These are phyloP conservation scores for Alternaria sp. DNA, from an alignment of 2,329 filamentous ascomycete species.

Conservation along the genomic window DNA sequence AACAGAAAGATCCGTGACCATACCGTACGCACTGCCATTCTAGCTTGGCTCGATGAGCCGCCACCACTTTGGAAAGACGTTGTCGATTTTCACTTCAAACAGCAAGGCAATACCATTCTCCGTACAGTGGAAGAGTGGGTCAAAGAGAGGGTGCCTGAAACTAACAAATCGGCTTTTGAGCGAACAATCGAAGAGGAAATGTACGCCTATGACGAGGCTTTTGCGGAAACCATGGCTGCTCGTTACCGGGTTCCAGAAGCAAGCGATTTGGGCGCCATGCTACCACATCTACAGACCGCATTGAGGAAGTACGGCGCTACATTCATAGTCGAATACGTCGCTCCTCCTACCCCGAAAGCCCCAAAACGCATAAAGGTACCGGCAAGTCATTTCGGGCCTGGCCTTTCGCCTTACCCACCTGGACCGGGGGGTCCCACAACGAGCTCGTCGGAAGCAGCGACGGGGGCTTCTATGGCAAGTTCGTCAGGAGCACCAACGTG, in stretches of 20 bases:
- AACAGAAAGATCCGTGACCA: constrained; percentile 32
- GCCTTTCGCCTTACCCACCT: not conserved
- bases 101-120: constrained; percentile 31
- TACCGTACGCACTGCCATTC: constrained; percentile 42
- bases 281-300: constrained; percentile 6
- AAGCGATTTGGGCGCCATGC: not conserved
- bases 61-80: constrained; percentile 33
- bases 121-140: constrained; percentile 30
- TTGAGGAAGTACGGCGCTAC: constrained; percentile 8
- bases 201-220: not conserved
- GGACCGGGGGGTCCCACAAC: too few relatives aligned
- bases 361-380: not conserved
- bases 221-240: not conserved
- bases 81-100: constrained; percentile 31
- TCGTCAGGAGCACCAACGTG: not conserved
- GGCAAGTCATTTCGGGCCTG: not conserved
- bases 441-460: not conserved
- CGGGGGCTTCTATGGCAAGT: not conserved
- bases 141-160: not conserved
- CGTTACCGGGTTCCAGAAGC: not conserved
- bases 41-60: constrained; percentile 39
- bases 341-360: not conserved
- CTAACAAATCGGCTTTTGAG: not conserved
- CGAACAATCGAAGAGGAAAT: not conserved
- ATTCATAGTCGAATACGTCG: not conserved